Conservation (phyloP, 176 grass and related monocot genomes). For the Oryza punctata region DNA sequence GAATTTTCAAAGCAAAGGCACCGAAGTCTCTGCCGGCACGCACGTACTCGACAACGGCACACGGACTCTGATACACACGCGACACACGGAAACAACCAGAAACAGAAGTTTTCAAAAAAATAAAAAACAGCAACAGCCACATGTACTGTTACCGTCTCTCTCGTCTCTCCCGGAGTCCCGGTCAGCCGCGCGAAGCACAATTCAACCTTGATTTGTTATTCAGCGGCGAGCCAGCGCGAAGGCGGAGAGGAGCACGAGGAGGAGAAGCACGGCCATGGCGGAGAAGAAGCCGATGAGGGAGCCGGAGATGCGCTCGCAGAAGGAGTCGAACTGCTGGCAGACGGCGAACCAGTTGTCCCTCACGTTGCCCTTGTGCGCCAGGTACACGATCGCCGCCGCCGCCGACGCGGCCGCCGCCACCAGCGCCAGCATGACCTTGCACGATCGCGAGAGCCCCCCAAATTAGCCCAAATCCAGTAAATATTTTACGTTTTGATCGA, state of each 20-base stretch:
- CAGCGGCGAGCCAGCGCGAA: constrained; percentile 38
- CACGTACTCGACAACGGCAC: no score
- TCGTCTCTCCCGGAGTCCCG: no score
- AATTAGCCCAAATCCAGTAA: background rate
- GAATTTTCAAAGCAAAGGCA: no score
- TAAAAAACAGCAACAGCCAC: no score
- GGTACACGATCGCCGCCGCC: constrained; percentile 49
- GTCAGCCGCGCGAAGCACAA: no score
- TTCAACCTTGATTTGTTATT: background rate
- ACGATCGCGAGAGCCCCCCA: background rate
- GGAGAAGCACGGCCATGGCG: constrained; percentile 35
- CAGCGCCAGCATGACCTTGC: constrained; percentile 58
- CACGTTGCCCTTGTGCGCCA: constrained; percentile 58
- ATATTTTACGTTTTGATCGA: no score
- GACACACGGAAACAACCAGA: no score
- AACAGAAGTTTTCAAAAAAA: no score
- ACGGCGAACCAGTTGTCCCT: constrained; percentile 64
- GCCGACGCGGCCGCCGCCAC: constrained; percentile 44
- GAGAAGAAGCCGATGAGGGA: constrained; percentile 58
- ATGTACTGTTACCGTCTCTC: no score
- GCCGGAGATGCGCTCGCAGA: constrained; percentile 48
- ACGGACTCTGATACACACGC: no score
- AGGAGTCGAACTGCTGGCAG: constrained; percentile 63
- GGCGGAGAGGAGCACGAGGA: constrained; percentile 49
- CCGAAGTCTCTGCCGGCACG: no score